Base-by-base conservation (phyloP, 2,329 filamentous ascomycete genomes). In the Ophiostoma australiae region DNA sequence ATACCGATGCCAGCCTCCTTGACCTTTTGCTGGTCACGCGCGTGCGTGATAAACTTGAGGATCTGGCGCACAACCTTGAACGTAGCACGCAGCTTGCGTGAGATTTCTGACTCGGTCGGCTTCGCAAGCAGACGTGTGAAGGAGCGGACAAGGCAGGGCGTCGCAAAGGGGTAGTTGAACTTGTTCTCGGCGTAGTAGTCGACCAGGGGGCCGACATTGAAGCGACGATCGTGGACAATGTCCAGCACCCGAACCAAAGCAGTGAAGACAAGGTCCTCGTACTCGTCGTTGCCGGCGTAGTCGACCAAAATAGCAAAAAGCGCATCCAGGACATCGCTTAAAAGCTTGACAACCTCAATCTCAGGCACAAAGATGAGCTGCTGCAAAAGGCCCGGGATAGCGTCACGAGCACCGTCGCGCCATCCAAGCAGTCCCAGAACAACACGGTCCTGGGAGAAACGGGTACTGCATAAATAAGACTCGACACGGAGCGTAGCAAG, bases 1-100 rank as follows among this genome's bases (percentile, higher is more conserved):
- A 96, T 94, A 4, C 93, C 93, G 75, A 97, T 92, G 3, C 89
- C 91, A 20, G 90, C 91, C 78, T 97, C 93, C 79, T 97, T 97
- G n/a, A 85, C 89, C 75, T 90, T 91, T 78, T 97, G 93, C 78
- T 96, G 92, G 69, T 89, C 89, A 72, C 93, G 87, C 0, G 93
- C 93, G 76, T 94, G 94, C 63, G 94, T 92, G 76, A 97, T 96
- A 80, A 99, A 97, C 77, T 95, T 97, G 76, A 98, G 86, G 72
- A 99, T 90, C 76, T 97, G 93, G 55, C 91, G 89, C 55, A 94
- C 93, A 37, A 99, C 94, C 79, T 99, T 99, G 82, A 98, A 93
- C 0, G 95, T 94, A 23, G 94, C 91, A 69, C 94, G 89, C 69
- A 99, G 84, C 76, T 92, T 93, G 61, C 94, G 87, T 20, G 94